Evolutionary conservation across 495 filamentous ascomycete species (phyloP).

Genomic region (Haplographium delicatum): DNA sequence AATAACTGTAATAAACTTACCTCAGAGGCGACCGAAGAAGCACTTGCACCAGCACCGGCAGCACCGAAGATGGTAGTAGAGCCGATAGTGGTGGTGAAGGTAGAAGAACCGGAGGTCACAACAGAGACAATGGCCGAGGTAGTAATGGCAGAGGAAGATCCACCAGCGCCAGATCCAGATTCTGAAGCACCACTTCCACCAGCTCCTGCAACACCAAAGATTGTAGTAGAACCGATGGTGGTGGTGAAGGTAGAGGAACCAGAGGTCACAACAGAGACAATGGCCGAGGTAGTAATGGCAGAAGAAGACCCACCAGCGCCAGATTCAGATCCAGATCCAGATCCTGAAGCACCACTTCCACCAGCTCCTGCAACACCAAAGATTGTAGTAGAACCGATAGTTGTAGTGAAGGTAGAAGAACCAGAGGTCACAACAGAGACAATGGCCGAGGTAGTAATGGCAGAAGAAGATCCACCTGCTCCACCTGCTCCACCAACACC

Average conservation of each 20-base stretch:
- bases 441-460: slow-evolving; percentile 23
- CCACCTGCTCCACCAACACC: slow-evolving; percentile 1
- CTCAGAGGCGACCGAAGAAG: background rate
- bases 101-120: slow-evolving; percentile 13
- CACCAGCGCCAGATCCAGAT: no score
- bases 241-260: slow-evolving; percentile 14
- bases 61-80: slow-evolving; percentile 19
- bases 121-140: slow-evolving; percentile 21
- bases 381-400: slow-evolving; percentile 20
- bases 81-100: slow-evolving; percentile 17
- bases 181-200: background rate
- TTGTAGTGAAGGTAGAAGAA: slow-evolving; percentile 13
- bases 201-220: slow-evolving; percentile 13
- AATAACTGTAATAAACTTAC: background rate
- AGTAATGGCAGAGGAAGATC: slow-evolving; percentile 20
- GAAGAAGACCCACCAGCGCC: background rate
- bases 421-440: slow-evolving; percentile 13
- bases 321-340: background rate
- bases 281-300: slow-evolving; percentile 4
- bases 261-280: slow-evolving; percentile 5
- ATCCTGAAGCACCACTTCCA: background rate
- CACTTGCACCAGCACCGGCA: slow-evolving; percentile 4
- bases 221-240: slow-evolving; percentile 11
- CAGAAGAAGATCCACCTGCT: slow-evolving; percentile 11
- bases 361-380: slow-evolving; percentile 10